Evolutionary conservation across 495 filamentous ascomycete species (phyloP).

Genomic region (Podospora anserina): DNA sequence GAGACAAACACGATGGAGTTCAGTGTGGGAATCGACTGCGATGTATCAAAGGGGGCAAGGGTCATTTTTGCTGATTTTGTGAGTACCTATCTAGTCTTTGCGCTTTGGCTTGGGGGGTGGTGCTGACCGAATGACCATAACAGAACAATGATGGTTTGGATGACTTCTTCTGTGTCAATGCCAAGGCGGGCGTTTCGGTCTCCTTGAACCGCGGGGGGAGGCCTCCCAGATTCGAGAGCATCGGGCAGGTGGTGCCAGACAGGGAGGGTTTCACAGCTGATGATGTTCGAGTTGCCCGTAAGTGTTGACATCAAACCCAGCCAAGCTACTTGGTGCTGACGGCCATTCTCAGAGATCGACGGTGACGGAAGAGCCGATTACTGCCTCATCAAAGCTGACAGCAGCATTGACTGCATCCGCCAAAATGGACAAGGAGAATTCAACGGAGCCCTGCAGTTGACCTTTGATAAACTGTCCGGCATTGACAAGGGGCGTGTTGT

Average conservation of each 20-base stretch:
- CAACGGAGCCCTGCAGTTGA: neutral
- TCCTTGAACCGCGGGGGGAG: constrained; percentile 10
- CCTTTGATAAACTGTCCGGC: neutral
- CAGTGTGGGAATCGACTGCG: constrained; percentile 9
- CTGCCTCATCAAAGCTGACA: constrained; percentile 9
- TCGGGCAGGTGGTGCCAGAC: constrained; percentile 3
- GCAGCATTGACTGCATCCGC: neutral
- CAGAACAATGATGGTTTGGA: constrained; percentile 15
- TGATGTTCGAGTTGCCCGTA: constrained; percentile 12
- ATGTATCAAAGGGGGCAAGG: neutral
- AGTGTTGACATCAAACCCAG: neutral
- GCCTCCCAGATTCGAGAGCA: constrained; percentile 9
- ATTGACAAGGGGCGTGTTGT: constrained; percentile 1
- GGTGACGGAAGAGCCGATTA: constrained; percentile 16
- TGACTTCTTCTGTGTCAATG: constrained; percentile 11
- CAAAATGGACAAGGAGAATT: neutral
- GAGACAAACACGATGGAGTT: neutral
- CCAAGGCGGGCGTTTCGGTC: neutral
- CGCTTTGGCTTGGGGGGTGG: neutral
- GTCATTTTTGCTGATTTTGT: constrained; percentile 11
- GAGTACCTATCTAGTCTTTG: neutral
- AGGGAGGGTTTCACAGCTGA: constrained; percentile 7
- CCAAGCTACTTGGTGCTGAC: neutral
- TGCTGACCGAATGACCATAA: neutral
- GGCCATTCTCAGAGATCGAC: constrained; percentile 10